Base-by-base conservation (phyloP, 192 early-diverging fungal species). In the Mortierella claussenii region DNA sequence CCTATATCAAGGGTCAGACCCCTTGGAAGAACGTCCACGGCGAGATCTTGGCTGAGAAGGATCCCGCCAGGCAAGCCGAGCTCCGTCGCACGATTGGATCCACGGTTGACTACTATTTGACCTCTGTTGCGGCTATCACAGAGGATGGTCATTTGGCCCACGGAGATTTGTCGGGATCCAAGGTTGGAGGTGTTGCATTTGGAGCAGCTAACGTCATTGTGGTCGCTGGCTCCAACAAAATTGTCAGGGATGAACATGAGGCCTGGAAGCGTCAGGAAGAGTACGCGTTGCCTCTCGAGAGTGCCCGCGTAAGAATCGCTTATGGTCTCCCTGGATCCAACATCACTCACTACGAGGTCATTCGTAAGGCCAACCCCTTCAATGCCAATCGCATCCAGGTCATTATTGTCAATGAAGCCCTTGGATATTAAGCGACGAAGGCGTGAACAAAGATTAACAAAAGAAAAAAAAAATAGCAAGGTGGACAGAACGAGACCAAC, bases 151-250 rank as follows among this genome's bases (percentile, higher is more conserved):
- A 69, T 23, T 23, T 81, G 18, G 56, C 63, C 2, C 66, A 69
- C n/a, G 70, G 61, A 1, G 79, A 80, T 44, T 33, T 80, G 21
- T 68, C 65, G 0, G 80, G 80, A 0, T 78, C 80, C 34, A 74
- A 75, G 45, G 78, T 81, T 18, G 68, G 63, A 5, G 76, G 76
- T 27, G 68, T 79, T 40, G 36, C 78, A 18, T 76, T 61, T 37
- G 71, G 63, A 3, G 50, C 64, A 0, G 59, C 51, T 3, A 73
- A 74, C 9, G 55, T 73, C 34, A 68, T 81, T 21, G 58, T 81
- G 10, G 52, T 81, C 6, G 65, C 60, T 4, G 80, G 80, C 5
- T 70, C 80, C 0, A 81, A 81, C 61, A 81, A 81, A 62, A 81
- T 81, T 47, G 80, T 81, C 4, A 80, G 56, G 76, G 80, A 81